A percentile compares a stretch with the other conserved stretches of the same genome.
Evolutionary conservation across 2,329 filamentous ascomycete genomes (phyloP).

Genomic region (Aspergillus ibericus): DNA sequence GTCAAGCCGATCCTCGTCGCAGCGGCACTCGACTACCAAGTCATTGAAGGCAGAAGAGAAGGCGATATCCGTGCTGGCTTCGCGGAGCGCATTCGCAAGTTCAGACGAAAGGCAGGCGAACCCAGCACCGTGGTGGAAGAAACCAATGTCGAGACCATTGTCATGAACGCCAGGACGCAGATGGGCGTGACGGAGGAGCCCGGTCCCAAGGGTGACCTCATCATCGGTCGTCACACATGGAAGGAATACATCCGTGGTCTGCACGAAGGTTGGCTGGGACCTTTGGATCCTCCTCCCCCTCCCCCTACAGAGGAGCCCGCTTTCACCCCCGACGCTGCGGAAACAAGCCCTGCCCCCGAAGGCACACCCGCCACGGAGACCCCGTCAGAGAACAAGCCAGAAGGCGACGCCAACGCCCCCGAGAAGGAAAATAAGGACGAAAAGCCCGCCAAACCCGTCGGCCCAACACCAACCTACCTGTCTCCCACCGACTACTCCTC

Average conservation of each 20-base stretch:
- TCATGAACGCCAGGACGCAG: constrained; percentile 64
- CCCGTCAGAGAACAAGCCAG: constrained; percentile 34
- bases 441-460: constrained; percentile 52
- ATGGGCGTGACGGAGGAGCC: constrained; percentile 70
- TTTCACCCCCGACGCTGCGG: constrained; percentile 11
- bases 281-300: constrained; percentile 57
- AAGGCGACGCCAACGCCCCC: constrained; percentile 54
- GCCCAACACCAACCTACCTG: constrained; percentile 72
- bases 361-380: constrained; percentile 25
- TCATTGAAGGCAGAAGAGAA: constrained; percentile 85
- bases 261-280: constrained; percentile 95
- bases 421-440: constrained; percentile 49
- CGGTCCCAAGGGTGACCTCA: constrained; percentile 77
- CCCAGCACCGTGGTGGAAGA: constrained; percentile 46
- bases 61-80: constrained; percentile 88
- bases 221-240: constrained; percentile 91
- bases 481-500: constrained; percentile 68
- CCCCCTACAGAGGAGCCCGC: constrained; percentile 20
- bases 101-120: constrained; percentile 61
- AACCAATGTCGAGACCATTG: constrained; percentile 58
- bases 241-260: constrained; percentile 93
- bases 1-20: constrained; percentile 89
- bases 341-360: constrained; percentile 28
- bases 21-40: constrained; percentile 92
- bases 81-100: constrained; percentile 77